Evolutionary conservation across 352 stramenopile species (phyloP).

Genomic region (Phytophthora agathidicida): DNA sequence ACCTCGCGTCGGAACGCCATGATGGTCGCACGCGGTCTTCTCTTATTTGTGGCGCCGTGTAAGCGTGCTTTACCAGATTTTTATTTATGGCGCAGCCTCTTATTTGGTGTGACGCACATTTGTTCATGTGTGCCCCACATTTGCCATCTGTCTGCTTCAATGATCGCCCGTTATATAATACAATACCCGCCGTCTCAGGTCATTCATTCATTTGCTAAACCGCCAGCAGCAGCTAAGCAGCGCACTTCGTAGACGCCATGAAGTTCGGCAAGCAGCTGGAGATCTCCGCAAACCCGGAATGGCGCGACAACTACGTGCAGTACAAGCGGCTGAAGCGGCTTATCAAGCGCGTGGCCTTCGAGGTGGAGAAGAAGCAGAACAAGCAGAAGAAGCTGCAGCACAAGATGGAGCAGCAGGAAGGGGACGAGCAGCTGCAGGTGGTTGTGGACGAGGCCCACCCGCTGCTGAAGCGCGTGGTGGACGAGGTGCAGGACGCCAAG

Average conservation of each 20-base stretch:
- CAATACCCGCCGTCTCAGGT: constrained; percentile 12
- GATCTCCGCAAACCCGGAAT: constrained; percentile 88
- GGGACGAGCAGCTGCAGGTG: constrained; percentile 39
- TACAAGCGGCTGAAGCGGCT: constrained; percentile 93
- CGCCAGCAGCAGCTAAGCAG: not conserved
- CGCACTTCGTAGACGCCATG: too few relatives aligned
- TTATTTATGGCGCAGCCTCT: constrained; percentile 7
- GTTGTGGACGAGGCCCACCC: constrained; percentile 71
- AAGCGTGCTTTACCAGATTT: too few relatives aligned
- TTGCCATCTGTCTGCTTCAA: constrained; percentile 8
- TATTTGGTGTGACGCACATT: not conserved
- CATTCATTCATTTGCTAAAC: constrained; percentile 24
- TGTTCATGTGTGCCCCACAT: not conserved
- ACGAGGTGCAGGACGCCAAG: constrained; percentile 78
- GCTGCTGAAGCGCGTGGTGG: constrained; percentile 49
- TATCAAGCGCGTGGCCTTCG: constrained; percentile 91
- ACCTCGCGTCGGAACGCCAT: constrained; percentile 92
- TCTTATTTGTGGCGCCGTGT: too few relatives aligned
- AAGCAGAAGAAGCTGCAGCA: constrained; percentile 75
- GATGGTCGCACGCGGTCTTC: too few relatives aligned
- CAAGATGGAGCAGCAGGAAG: constrained; percentile 40
- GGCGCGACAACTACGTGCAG: constrained; percentile 91
- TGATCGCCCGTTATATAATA: constrained; percentile 5
- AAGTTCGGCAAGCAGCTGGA: constrained; percentile 95
- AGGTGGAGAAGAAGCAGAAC: constrained; percentile 82